Percentiles rank a stretch among this genome's conserved stretches.
phyloP scores from a whole-genome alignment of 768 basidiomycete species.

The Pholiota microspora region DNA sequence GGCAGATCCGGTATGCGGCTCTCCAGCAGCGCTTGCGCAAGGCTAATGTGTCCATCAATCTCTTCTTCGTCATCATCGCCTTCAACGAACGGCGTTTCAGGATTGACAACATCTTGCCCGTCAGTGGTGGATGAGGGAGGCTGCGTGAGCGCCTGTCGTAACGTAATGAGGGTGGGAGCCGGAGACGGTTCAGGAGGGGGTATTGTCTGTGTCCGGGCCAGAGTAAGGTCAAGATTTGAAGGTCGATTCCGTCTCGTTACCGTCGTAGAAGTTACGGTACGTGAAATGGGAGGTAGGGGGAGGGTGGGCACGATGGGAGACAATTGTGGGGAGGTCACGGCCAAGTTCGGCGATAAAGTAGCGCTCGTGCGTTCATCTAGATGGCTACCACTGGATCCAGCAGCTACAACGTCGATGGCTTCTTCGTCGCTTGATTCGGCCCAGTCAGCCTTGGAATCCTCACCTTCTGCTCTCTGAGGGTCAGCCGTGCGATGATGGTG shows the following conservation, averaged over 20 bases:
- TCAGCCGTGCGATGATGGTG: constrained; percentile 33
- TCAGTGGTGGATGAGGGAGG: constrained; percentile 35
- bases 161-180: constrained; percentile 58
- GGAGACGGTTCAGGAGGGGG: constrained; percentile 54
- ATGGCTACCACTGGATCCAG: constrained; percentile 78
- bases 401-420: constrained; percentile 79
- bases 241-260: constrained; percentile 53
- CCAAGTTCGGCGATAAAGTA: constrained; percentile 32
- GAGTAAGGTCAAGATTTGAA: constrained; percentile 63
- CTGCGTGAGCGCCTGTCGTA: constrained; percentile 61
- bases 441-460: constrained; percentile 66
- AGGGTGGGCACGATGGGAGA: constrained; percentile 24
- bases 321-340: constrained; percentile 21
- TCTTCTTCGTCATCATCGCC: constrained; percentile 64
- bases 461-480: constrained; percentile 29
- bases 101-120: constrained; percentile 23
- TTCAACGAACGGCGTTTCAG: constrained; percentile 38
- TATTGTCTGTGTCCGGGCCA: constrained; percentile 35
- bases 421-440: constrained; percentile 83
- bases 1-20: constrained; percentile 76
- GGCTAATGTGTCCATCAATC: constrained; percentile 62
- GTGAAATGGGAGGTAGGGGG: constrained; percentile 22
- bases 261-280: constrained; percentile 27
- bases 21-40: constrained; percentile 74
- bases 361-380: constrained; percentile 83